A percentile compares a stretch with the other conserved stretches of the same genome.
Conservation (phyloP, 2,329 filamentous ascomycete genomes). For the Cryphonectria parasitica region DNA sequence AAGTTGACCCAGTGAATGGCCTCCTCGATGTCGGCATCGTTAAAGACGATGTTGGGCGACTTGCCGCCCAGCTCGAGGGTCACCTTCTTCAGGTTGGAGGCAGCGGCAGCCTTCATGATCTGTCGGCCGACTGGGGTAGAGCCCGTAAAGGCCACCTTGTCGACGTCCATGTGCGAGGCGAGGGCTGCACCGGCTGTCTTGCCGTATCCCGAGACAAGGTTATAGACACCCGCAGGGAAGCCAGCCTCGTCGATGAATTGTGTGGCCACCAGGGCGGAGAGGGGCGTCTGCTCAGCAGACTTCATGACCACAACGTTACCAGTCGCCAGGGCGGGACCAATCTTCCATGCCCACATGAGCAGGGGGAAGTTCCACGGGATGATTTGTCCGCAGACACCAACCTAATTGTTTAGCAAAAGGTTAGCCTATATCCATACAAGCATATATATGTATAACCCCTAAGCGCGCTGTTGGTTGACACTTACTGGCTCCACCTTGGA, state of each 20-base stretch:
- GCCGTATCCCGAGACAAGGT: conserved; percentile 71
- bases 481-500: conserved; percentile 74
- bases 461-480: neutral
- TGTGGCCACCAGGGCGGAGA: conserved; percentile 64
- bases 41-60: conserved; percentile 79
- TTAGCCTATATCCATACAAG: neutral
- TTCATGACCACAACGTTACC: conserved; percentile 67
- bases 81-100: conserved; percentile 81
- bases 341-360: conserved; percentile 73
- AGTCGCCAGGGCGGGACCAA: conserved; percentile 66
- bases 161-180: conserved; percentile 64
- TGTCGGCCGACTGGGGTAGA: conserved; percentile 67
- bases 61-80: conserved; percentile 81
- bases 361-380: conserved; percentile 78
- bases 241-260: conserved; percentile 70
- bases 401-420: conserved; percentile 39
- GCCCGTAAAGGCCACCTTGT: conserved; percentile 78
- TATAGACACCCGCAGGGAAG: conserved; percentile 75
- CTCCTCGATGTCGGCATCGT: conserved; percentile 77
- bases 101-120: conserved; percentile 78
- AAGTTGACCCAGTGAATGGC: conserved; percentile 80
- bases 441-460: too few relatives aligned
- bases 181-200: conserved; percentile 68
- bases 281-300: conserved; percentile 64
- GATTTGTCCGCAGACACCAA: conserved; percentile 81